phyloP scores from a whole-genome alignment of 2,329 filamentous ascomycete species.

The Rosellinia necatrix region DNA sequence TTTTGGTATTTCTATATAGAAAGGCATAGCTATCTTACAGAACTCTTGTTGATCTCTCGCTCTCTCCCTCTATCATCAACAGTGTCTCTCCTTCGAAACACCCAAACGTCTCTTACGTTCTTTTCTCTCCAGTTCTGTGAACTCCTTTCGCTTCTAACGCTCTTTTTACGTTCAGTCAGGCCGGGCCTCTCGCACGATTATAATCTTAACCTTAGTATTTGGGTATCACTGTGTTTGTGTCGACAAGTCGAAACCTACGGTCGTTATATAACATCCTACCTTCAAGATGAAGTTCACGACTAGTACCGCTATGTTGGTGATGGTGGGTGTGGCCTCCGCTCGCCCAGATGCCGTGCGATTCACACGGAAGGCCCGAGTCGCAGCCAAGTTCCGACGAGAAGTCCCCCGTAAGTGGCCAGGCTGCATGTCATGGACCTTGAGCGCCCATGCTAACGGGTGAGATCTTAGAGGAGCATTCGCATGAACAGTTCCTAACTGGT shows the following conservation, averaged over 20 bases:
- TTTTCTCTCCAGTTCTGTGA: constrained; percentile 43
- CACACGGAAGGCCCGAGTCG: constrained; percentile 25
- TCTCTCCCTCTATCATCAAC: constrained; percentile 35
- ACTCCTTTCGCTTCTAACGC: constrained; percentile 35
- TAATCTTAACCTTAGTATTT: constrained; percentile 28
- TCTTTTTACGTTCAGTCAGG: constrained; percentile 38
- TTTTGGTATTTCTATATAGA: constrained; percentile 34
- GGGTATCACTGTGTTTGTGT: constrained; percentile 4
- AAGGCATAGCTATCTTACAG: constrained; percentile 18
- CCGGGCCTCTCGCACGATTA: constrained; percentile 36
- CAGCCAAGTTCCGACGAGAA: constrained; percentile 38
- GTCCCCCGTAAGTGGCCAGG: constrained; percentile 39
- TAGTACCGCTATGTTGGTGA: constrained; percentile 36
- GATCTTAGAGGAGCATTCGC: constrained; percentile 43
- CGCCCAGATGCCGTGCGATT: constrained; percentile 39
- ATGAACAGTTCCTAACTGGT: constrained; percentile 39
- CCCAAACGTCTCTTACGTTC: constrained; percentile 34
- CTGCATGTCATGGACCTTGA: neutral
- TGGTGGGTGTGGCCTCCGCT: constrained; percentile 40
- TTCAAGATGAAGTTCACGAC: constrained; percentile 42
- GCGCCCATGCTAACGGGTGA: constrained; percentile 9
- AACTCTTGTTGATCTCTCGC: constrained; percentile 4
- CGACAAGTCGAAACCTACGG: constrained; percentile 6
- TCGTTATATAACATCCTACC: constrained; percentile 24
- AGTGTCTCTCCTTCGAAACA: constrained; percentile 34